phyloP scores from a whole-genome alignment of 2,329 filamentous ascomycete genomes.

The Sporothrix brasiliensis region DNA sequence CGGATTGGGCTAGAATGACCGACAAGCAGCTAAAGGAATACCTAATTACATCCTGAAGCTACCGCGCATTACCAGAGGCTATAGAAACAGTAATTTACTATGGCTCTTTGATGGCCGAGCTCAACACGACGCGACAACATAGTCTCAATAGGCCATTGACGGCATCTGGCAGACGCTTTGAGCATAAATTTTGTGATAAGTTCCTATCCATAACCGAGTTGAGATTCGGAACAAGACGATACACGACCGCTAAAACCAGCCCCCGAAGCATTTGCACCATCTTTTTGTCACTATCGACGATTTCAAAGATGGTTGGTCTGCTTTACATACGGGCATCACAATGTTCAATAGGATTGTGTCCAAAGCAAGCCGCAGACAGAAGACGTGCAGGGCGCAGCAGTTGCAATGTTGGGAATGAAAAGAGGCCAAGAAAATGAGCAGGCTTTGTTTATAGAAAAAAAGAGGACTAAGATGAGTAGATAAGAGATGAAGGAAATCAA shows the following conservation, averaged over 20 bases:
- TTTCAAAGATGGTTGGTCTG: neutral
- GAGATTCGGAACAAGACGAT: neutral
- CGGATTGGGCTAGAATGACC: neutral
- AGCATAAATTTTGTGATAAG: neutral
- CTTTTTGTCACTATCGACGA: neutral
- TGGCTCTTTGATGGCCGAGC: neutral
- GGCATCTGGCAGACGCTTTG: neutral
- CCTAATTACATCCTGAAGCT: too few relatives aligned
- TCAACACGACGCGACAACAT: neutral
- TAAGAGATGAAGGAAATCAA: neutral
- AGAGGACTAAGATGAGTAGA: constrained; percentile 8
- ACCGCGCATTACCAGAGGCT: too few relatives aligned
- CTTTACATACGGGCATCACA: neutral
- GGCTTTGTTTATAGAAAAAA: constrained; percentile 21
- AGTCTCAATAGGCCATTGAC: neutral
- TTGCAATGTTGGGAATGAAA: neutral
- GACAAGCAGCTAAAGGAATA: neutral
- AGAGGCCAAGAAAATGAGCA: neutral
- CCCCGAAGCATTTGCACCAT: neutral
- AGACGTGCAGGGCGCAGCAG: neutral
- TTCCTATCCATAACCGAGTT: neutral
- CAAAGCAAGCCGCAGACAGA: neutral
- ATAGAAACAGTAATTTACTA: too few relatives aligned
- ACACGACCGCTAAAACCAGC: neutral
- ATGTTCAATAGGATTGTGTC: neutral